Percentiles rank a stretch among this genome's conserved stretches.
phyloP scores from a whole-genome alignment of 768 basidiomycete genomes.

The Russula ochroleuca region DNA sequence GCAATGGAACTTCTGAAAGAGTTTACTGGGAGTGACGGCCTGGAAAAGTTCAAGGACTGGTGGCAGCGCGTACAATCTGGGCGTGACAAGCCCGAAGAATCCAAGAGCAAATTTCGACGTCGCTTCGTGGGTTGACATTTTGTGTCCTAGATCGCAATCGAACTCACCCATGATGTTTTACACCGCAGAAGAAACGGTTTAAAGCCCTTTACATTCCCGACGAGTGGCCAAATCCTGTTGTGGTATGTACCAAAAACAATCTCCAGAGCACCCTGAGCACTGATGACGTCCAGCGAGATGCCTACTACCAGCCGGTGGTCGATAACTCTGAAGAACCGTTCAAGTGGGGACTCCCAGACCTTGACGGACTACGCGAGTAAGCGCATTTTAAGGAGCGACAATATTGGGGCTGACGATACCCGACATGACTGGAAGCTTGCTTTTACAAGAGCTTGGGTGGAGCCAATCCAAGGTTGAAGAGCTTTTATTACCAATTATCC shows the following conservation, averaged over 20 bases:
- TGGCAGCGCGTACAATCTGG: slow-evolving; percentile 92
- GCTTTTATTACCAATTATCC: slow-evolving; percentile 86
- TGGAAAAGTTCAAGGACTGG: slow-evolving; percentile 89
- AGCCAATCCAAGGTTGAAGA: slow-evolving; percentile 79
- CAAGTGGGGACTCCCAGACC: slow-evolving; percentile 95
- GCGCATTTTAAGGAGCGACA: slow-evolving; percentile 32
- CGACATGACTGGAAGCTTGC: slow-evolving; percentile 50
- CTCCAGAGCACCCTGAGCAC: background rate
- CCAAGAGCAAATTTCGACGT: slow-evolving; percentile 68
- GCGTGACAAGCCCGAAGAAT: slow-evolving; percentile 73
- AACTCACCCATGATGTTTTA: background rate
- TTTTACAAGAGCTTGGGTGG: slow-evolving; percentile 81
- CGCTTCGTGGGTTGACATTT: slow-evolving; percentile 65
- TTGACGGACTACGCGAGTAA: slow-evolving; percentile 83
- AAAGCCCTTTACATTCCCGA: slow-evolving; percentile 71
- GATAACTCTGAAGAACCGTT: slow-evolving; percentile 92
- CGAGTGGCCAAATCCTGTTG: slow-evolving; percentile 91
- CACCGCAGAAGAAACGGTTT: slow-evolving; percentile 78
- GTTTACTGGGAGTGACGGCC: slow-evolving; percentile 80
- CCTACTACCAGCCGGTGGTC: slow-evolving; percentile 87
- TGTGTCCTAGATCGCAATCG: background rate
- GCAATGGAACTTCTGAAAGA: slow-evolving; percentile 95
- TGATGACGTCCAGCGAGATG: slow-evolving; percentile 59
- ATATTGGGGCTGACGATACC: slow-evolving; percentile 23
- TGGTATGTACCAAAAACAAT: slow-evolving; percentile 48